phyloP scores from a whole-genome alignment of 2,329 filamentous ascomycete species.

The Lojkania enalia region DNA sequence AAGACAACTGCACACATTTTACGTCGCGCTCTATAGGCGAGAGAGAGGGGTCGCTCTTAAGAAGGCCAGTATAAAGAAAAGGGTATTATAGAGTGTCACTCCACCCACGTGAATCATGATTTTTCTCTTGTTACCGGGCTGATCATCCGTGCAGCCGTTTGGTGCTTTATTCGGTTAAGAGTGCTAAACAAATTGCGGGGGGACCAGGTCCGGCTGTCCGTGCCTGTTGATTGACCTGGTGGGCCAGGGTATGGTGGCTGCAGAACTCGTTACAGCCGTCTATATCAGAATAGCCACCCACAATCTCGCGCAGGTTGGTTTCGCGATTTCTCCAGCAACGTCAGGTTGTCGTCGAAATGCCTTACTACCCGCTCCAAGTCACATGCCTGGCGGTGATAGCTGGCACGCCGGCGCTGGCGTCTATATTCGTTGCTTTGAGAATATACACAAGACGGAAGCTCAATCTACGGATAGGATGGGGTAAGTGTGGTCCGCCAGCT shows the following conservation, averaged over 20 bases:
- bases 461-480: constrained; percentile 41
- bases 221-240: constrained; percentile 15
- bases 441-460: constrained; percentile 45
- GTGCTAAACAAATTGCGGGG: constrained; percentile 24
- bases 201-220: constrained; percentile 20
- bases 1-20: constrained; percentile 11
- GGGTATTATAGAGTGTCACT: constrained; percentile 16
- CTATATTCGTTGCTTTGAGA: constrained; percentile 40
- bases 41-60: constrained; percentile 10
- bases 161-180: constrained; percentile 18
- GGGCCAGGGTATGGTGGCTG: constrained; percentile 20
- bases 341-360: constrained; percentile 36
- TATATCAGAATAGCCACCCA: constrained; percentile 37
- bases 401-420: constrained; percentile 37
- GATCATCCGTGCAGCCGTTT: constrained; percentile 24
- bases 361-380: constrained; percentile 43
- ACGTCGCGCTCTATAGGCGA: constrained; percentile 15
- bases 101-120: constrained; percentile 13
- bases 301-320: constrained; percentile 33
- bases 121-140: constrained; percentile 15
- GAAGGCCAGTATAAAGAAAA: constrained; percentile 7
- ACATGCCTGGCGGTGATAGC: constrained; percentile 44
- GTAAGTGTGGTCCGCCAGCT: constrained; percentile 23
- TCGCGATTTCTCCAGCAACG: constrained; percentile 29
- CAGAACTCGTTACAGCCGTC: constrained; percentile 16